A percentile compares a stretch with the other conserved stretches of the same genome.
phyloP scores from a whole-genome alignment of 1,284 basidiomycete genomes.

The Marasmius oreades region DNA sequence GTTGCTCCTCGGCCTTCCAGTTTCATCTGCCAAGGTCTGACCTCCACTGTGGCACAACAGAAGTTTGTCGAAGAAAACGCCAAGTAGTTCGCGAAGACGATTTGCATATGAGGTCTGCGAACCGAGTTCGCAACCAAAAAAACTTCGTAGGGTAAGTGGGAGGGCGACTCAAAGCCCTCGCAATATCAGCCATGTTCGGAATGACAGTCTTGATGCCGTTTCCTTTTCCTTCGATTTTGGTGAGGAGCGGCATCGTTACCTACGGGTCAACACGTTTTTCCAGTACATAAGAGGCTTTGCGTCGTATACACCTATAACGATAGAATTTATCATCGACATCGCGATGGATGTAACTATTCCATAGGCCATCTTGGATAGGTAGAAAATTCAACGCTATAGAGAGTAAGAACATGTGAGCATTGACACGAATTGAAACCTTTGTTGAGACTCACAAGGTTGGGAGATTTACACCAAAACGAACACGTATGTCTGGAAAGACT shows the following conservation, averaged over 20 bases:
- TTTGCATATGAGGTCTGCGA: constrained; percentile 93
- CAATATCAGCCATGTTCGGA: constrained; percentile 98
- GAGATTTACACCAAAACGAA: constrained; percentile 51
- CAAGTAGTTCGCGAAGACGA: constrained; percentile 93
- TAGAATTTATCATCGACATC: constrained; percentile 97
- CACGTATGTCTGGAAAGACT: constrained; percentile 62
- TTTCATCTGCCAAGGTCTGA: no score
- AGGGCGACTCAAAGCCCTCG: constrained; percentile 92
- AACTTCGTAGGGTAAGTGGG: constrained; percentile 98
- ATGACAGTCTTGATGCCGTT: constrained; percentile 99
- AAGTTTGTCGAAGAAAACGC: constrained; percentile 97
- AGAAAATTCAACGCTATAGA: constrained; percentile 55
- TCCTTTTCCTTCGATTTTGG: constrained; percentile 98
- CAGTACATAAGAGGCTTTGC: neutral
- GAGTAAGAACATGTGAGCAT: neutral
- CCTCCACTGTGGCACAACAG: no score
- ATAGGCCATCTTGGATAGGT: constrained; percentile 79
- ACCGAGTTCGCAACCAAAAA: constrained; percentile 97
- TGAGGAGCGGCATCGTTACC: constrained; percentile 87
- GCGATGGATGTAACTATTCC: constrained; percentile 92
- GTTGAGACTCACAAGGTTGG: constrained; percentile 49
- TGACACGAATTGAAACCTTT: neutral
- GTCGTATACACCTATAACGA: constrained; percentile 69
- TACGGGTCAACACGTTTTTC: constrained; percentile 14
- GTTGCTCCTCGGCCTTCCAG: no score